Conservation (phyloP, 768 basidiomycete genomes). For the Chalciporus sphaerocephalus region DNA sequence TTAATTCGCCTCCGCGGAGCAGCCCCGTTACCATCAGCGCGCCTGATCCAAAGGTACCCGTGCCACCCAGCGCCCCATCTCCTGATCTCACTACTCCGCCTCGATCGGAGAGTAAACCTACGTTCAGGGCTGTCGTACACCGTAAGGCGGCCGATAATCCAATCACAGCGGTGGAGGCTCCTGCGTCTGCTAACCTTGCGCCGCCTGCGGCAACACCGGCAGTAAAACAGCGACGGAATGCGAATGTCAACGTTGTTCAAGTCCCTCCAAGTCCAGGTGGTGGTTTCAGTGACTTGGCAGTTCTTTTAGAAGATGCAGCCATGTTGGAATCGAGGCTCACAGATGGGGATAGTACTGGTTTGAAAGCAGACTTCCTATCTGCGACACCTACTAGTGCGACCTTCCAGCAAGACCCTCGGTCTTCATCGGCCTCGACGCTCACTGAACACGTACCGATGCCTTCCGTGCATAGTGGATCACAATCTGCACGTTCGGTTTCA, state of each 20-base stretch:
- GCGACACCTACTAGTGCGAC: slow-evolving; percentile 25
- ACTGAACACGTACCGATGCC: slow-evolving; percentile 14
- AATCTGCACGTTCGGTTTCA: slow-evolving; percentile 27
- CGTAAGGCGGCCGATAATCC: slow-evolving; percentile 43
- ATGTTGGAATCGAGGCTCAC: slow-evolving; percentile 51
- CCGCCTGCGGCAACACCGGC: slow-evolving; percentile 27
- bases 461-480: slow-evolving; percentile 19
- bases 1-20: background rate
- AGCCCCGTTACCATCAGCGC: background rate
- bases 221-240: slow-evolving; percentile 27
- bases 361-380: slow-evolving; percentile 5
- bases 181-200: slow-evolving; percentile 6
- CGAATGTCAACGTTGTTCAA: slow-evolving; percentile 23
- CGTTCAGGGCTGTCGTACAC: slow-evolving; percentile 58
- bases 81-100: slow-evolving; percentile 3
- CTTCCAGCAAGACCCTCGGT: slow-evolving; percentile 21
- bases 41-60: slow-evolving; percentile 4
- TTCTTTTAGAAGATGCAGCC: slow-evolving; percentile 55
- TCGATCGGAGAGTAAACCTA: slow-evolving; percentile 15
- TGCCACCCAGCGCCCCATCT: slow-evolving; percentile 5
- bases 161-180: slow-evolving; percentile 4
- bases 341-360: slow-evolving; percentile 34
- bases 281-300: slow-evolving; percentile 46
- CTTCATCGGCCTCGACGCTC: slow-evolving; percentile 20
- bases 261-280: slow-evolving; percentile 43